These are phyloP conservation scores for Claviceps capensis DNA, from an alignment of 2,329 filamentous ascomycete species.

Conservation along the genomic window DNA sequence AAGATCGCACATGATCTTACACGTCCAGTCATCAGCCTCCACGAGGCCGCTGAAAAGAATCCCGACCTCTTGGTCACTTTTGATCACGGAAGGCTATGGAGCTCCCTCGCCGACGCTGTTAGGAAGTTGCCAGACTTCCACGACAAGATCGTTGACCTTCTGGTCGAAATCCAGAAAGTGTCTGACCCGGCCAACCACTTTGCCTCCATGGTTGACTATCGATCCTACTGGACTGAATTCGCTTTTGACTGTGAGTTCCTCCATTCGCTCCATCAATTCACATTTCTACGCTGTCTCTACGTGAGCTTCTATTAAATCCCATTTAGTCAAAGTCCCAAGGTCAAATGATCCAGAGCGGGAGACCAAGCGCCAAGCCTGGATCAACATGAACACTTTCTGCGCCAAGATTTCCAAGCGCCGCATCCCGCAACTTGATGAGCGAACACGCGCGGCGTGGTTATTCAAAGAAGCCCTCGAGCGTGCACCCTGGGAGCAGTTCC, in stretches of 20 bases:
- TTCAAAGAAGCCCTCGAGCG: conserved; percentile 1
- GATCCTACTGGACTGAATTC: background rate
- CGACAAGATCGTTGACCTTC: background rate
- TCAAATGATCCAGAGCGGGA: background rate
- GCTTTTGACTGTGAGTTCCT: background rate
- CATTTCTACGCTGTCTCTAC: background rate
- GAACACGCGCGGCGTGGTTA: background rate
- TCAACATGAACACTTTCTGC: conserved; percentile 1
- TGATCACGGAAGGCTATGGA: background rate
- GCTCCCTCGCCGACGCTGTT: background rate
- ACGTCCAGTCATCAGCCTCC: background rate
- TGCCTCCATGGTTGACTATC: background rate
- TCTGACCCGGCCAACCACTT: background rate
- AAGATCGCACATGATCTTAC: background rate
- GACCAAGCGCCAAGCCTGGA: conserved; percentile 1
- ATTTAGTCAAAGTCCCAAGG: background rate
- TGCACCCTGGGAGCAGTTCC: conserved; percentile 1
- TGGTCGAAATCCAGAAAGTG: conserved; percentile 1
- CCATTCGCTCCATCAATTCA: background rate
- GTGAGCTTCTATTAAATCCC: background rate
- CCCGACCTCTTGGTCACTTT: background rate
- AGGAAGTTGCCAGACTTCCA: background rate
- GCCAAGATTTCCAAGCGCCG: conserved; percentile 1
- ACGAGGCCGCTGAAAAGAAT: background rate
- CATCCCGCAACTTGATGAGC: conserved; percentile 1